These are phyloP conservation scores for Brassica carinata DNA, from an alignment of 345 rosid genomes.

Conservation along the genomic window DNA sequence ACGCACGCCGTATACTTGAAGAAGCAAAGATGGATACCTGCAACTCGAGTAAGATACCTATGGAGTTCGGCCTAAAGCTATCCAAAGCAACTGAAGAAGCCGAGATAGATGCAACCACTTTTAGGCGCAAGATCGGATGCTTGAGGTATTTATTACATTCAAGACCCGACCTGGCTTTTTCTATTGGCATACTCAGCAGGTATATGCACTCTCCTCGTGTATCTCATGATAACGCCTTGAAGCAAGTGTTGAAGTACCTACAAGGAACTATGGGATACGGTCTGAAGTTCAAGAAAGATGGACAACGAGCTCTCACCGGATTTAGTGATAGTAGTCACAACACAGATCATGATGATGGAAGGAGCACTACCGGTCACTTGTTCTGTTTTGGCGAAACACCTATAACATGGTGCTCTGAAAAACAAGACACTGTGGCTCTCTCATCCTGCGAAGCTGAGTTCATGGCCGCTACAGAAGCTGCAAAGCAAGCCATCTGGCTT, in stretches of 20 bases:
- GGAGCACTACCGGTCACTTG: not conserved
- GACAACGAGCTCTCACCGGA: not conserved
- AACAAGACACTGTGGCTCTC: not conserved
- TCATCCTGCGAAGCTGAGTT: not conserved
- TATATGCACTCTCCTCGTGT: no score
- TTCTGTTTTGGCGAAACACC: not conserved
- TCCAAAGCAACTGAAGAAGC: not conserved
- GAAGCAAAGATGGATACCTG: not conserved
- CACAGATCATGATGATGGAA: not conserved
- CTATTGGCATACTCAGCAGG: no score
- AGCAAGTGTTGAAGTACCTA: no score
- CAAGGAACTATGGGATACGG: not conserved
- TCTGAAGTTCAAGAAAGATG: not conserved
- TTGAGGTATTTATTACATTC: not conserved
- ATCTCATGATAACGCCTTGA: no score
- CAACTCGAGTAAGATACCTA: not conserved
- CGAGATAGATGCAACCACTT: not conserved
- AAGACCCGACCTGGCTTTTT: not conserved
- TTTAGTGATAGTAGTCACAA: not conserved
- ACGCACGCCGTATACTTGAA: not conserved
- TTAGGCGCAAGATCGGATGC: not conserved
- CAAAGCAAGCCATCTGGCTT: no score
- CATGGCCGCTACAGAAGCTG: not conserved
- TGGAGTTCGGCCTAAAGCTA: not conserved
- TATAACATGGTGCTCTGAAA: not conserved